Evolutionary conservation across 306 rosid species (phyloP).

Genomic region (Glycine latifolia): DNA sequence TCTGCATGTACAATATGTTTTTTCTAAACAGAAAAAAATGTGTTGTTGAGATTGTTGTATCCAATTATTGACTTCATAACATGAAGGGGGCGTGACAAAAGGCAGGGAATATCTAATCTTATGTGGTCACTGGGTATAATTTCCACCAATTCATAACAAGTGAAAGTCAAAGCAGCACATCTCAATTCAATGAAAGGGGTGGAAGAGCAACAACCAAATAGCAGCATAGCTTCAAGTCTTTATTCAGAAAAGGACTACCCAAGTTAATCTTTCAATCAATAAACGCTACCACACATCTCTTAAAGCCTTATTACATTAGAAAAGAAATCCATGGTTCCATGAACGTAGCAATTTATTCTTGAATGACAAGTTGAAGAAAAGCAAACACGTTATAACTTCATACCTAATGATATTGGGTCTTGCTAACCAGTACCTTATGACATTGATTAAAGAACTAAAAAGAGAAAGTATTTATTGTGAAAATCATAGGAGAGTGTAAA

Average conservation of each 20-base stretch:
- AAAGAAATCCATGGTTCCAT: neutral
- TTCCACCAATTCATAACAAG: constrained; percentile 22
- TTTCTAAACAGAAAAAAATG: neutral
- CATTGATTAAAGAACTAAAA: too few species aligned
- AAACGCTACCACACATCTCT: neutral
- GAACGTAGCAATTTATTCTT: neutral
- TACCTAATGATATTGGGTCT: neutral
- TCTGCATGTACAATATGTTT: neutral
- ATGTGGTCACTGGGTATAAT: neutral
- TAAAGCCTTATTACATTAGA: neutral
- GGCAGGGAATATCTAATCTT: neutral
- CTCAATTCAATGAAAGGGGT: neutral
- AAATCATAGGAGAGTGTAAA: too few species aligned
- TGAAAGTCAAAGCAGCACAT: constrained; percentile 11
- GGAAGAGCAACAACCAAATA: constrained; percentile 1
- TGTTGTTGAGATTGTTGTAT: neutral
- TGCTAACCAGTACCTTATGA: too few species aligned
- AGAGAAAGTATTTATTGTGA: too few species aligned
- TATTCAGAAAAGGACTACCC: neutral
- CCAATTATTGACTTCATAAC: constrained; percentile 28
- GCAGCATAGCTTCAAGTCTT: constrained; percentile 4
- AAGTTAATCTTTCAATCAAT: constrained; percentile 2
- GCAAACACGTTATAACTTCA: constrained; percentile 1
- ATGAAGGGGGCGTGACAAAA: constrained; percentile 7
- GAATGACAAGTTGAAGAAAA: constrained; percentile 10